Conservation (phyloP, 116 monocot species). For the Dioscorea cayenensis region DNA sequence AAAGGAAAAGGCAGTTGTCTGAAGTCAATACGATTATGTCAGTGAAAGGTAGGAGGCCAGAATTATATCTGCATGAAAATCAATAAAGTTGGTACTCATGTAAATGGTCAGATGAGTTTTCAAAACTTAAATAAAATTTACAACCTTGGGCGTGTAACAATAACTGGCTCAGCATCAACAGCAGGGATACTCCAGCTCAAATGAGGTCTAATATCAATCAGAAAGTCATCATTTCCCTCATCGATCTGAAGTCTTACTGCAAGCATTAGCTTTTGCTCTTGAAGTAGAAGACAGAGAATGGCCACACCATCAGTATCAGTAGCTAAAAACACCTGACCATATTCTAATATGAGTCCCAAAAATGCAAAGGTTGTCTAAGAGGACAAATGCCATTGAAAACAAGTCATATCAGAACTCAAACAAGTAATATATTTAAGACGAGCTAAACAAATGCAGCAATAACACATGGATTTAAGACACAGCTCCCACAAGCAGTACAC, state of each 20-base stretch:
- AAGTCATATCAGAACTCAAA: too few species aligned
- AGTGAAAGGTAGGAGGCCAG: slow-evolving; percentile 47
- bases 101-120: not conserved
- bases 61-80: slow-evolving; percentile 49
- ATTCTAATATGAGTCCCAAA: not conserved
- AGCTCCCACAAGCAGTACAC: too few species aligned
- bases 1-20: slow-evolving; percentile 65
- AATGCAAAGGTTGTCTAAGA: too few species aligned
- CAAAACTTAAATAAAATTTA: not conserved
- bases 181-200: slow-evolving; percentile 78
- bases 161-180: slow-evolving; percentile 67
- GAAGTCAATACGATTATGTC: slow-evolving; percentile 63
- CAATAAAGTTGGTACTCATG: not conserved
- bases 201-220: slow-evolving; percentile 62
- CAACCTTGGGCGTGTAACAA: slow-evolving; percentile 84
- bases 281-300: slow-evolving; percentile 68
- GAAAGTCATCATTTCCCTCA: slow-evolving; percentile 39
- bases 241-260: slow-evolving; percentile 66
- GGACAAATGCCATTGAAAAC: too few species aligned
- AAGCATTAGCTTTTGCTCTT: slow-evolving; percentile 76
- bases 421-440: too few species aligned
- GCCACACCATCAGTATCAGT: slow-evolving; percentile 76
- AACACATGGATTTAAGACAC: too few species aligned
- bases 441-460: too few species aligned
- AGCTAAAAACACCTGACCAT: slow-evolving; percentile 73